Evolutionary conservation across 345 rosid genomes (phyloP).

Genomic region (Noccaea caerulescens): DNA sequence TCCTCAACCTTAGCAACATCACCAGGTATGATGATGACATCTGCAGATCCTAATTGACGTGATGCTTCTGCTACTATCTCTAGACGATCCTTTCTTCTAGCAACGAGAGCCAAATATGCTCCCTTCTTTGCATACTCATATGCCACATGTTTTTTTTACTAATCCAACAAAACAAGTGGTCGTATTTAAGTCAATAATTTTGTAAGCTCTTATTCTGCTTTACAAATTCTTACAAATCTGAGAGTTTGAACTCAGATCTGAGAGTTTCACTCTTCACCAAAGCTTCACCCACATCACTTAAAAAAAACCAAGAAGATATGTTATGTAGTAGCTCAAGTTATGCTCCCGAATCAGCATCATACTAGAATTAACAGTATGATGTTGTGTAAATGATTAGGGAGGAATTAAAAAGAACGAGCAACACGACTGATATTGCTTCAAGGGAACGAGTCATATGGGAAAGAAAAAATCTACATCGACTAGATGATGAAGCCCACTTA

Average conservation of each 20-base stretch:
- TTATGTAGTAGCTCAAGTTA: constrained; percentile 31
- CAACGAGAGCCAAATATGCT: constrained; percentile 43
- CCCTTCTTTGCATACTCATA: constrained; percentile 49
- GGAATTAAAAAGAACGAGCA: constrained; percentile 32
- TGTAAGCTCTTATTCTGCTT: no score
- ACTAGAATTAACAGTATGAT: neutral
- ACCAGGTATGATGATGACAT: constrained; percentile 37
- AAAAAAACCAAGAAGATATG: neutral
- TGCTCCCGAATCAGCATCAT: constrained; percentile 8
- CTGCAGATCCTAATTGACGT: constrained; percentile 37
- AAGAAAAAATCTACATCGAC: constrained; percentile 68
- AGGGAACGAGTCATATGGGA: constrained; percentile 92
- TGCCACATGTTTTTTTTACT: constrained; percentile 27
- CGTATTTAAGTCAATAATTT: no score
- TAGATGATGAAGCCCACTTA: constrained; percentile 73
- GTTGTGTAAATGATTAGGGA: neutral
- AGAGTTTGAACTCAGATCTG: no score
- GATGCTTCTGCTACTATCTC: constrained; percentile 35
- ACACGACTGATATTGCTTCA: constrained; percentile 73
- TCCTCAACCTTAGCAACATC: constrained; percentile 41
- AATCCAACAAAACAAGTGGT: neutral
- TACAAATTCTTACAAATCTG: no score
- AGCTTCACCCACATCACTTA: no score
- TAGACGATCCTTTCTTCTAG: constrained; percentile 40
- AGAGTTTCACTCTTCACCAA: no score